These are phyloP conservation scores for Escallonia rubra DNA, from an alignment of 129 eudicot species.

Conservation along the genomic window DNA sequence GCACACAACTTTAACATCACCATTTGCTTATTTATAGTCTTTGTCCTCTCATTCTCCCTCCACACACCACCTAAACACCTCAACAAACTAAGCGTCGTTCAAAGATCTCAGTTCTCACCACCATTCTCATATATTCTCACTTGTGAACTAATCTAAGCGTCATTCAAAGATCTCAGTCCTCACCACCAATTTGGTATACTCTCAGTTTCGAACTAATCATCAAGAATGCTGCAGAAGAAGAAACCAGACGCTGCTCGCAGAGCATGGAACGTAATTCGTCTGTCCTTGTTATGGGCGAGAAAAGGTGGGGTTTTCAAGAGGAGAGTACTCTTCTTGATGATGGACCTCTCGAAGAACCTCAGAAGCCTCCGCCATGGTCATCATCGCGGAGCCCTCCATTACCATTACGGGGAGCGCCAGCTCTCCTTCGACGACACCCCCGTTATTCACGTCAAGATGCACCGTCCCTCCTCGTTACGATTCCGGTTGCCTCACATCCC, in stretches of 20 bases:
- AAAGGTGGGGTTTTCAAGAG: conserved; percentile 50
- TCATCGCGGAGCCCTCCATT: conserved; percentile 36
- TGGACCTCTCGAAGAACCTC: conserved; percentile 38
- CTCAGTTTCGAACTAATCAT: background rate
- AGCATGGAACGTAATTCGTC: conserved; percentile 34
- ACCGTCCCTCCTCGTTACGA: conserved; percentile 63
- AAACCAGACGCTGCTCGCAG: conserved; percentile 15
- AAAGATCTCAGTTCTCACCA: background rate
- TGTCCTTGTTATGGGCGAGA: conserved; percentile 37
- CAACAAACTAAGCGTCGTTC: background rate
- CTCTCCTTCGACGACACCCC: conserved; percentile 81
- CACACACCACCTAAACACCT: background rate
- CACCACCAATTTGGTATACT: too few species aligned
- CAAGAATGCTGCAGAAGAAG: conserved; percentile 14
- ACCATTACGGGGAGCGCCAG: conserved; percentile 63
- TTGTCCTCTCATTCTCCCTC: background rate
- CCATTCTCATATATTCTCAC: background rate
- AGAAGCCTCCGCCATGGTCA: conserved; percentile 29
- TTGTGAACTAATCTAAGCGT: background rate
- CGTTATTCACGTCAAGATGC: conserved; percentile 61
- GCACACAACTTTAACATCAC: background rate
- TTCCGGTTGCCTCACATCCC: conserved; percentile 68
- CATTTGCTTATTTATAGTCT: background rate
- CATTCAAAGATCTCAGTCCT: background rate
- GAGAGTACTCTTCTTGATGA: conserved; percentile 12